Evolutionary conservation across 306 rosid genomes (phyloP), one percentile per base, ranked within the genome.

Genomic region (Castanea crenata): DNA sequence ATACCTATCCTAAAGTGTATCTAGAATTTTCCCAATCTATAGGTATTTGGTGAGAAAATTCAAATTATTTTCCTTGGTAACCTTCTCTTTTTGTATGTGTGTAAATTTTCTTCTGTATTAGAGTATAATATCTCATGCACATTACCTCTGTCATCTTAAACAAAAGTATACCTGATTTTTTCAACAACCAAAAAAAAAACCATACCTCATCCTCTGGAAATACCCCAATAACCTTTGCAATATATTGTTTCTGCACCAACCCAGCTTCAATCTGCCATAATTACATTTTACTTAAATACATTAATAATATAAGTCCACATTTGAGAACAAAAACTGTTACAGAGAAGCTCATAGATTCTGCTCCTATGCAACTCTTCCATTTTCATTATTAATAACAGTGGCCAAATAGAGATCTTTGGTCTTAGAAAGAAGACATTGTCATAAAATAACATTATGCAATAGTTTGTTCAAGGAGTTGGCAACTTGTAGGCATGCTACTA

Each of bases 221-320:
- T 73, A 82, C 89, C 49, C 97, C 98, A 69, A 80, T 75, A 35
- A 93, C 97, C 85, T 87, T 89, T 58, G 98, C 98, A 77, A 91
- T 85, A 63, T 91, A 91, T 80, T 90, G 95, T 77, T 93, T 93
- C 85, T 84, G 85, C 65, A 93, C 89, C 89, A 86, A 73, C 72
- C 96, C 96, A 78, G 90, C 94, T 78, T 91, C 92, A 87, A 95
- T 95, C 99, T 95, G 97, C 79, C 76, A 80, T 49, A 78, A 78
- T 41, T 57, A 62, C 74, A 70, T 32, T 27, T 27, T 35, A 25
- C 51, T 49, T 71, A 2, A 76, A 34, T 14, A 18, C 11, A 23
- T 19, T 5, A 21, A 19, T 20, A 80, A 11, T 5, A 65, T 3
- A 15, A 10, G 5, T 13, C 44, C 76, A 76, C 31, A 64, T 41